phyloP scores from a whole-genome alignment of 1,139 yeast species.

The Scheffersomyces illinoinensis region DNA sequence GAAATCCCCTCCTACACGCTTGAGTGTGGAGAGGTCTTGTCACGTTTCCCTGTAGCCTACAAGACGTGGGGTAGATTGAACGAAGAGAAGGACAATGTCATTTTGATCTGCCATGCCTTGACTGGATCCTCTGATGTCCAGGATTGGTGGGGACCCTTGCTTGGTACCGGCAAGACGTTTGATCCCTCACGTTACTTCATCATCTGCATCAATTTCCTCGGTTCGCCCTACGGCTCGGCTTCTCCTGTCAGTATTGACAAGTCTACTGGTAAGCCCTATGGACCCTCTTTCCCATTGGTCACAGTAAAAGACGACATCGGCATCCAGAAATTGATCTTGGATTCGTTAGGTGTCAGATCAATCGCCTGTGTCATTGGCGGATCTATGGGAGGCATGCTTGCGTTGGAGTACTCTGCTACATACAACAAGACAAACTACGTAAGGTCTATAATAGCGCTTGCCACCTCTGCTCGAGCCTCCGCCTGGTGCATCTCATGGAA shows the following conservation, averaged over 20 bases:
- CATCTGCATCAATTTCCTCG: conserved; percentile 84
- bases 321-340: conserved; percentile 74
- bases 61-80: conserved; percentile 90
- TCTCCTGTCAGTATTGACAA: conserved; percentile 83
- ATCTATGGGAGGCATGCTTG: conserved; percentile 99
- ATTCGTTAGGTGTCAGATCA: conserved; percentile 70
- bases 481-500: conserved; percentile 99
- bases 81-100: conserved; percentile 61
- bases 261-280: conserved; percentile 72
- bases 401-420: conserved; percentile 75
- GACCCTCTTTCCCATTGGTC: conserved; percentile 92
- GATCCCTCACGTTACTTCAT: conserved; percentile 87
- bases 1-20: conserved; percentile 73
- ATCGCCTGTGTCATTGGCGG: conserved; percentile 93
- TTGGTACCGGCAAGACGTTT: conserved; percentile 85
- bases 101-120: conserved; percentile 91
- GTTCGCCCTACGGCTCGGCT: conserved; percentile 95
- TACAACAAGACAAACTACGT: conserved; percentile 75
- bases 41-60: conserved; percentile 86
- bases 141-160: conserved; percentile 98
- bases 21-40: conserved; percentile 79
- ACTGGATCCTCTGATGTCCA: conserved; percentile 94
- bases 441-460: conserved; percentile 73
- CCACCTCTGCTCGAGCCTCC: conserved; percentile 91
- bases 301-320: conserved; percentile 89